Base-by-base conservation (phyloP, 805 yeast species). In the Metschnikowia corniflorae region DNA sequence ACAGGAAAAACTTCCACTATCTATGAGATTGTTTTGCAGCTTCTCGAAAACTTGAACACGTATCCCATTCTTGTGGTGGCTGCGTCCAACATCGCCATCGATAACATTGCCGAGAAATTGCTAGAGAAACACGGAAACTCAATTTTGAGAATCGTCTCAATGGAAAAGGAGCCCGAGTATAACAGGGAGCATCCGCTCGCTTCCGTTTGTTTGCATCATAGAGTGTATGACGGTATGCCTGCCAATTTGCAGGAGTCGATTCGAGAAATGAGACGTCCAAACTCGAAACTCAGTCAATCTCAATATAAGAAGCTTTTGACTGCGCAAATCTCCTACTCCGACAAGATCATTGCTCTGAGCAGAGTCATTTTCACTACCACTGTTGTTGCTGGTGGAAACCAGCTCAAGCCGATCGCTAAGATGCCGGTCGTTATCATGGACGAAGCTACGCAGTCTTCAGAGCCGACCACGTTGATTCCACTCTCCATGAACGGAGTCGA, bases 371-470 rank as follows among this genome's bases (percentile, higher is more conserved):
- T 82, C 54, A 77, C 88, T 1, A 82, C 89, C 1, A 78, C 84
- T 2, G 85, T 80, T 26, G 80, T 79, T 25, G 81, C 86, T 6
- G 87, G 86, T 35, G 84, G 48, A 13, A 47, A 76, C 28, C 77
- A 74, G 47, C 60, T 82, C 46, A 80, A 78, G 47, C 65, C 72
- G 10, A 61, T 80, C 7, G 63, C 68, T 25, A 72, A 68, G 45
- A 55, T 73, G 44, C 86, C 86, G 1, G 79, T 79, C 2, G 83
- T 82, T 5, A 80, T 82, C 21, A 78, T 82, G 83, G 89, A 82
- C 62, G 89, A 82, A 60, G 75, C 86, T 4, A 82, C 88, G 0
- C 88, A 82, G 49, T 79, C 88, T 0, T 77, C 86, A 0, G 91
- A 82, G 46, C 83, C 87, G 6, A 67, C 78, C 1, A 77, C 86